These are phyloP conservation scores for Termitomyces bulborhizus DNA, from an alignment of 768 basidiomycete species.

Conservation along the genomic window DNA sequence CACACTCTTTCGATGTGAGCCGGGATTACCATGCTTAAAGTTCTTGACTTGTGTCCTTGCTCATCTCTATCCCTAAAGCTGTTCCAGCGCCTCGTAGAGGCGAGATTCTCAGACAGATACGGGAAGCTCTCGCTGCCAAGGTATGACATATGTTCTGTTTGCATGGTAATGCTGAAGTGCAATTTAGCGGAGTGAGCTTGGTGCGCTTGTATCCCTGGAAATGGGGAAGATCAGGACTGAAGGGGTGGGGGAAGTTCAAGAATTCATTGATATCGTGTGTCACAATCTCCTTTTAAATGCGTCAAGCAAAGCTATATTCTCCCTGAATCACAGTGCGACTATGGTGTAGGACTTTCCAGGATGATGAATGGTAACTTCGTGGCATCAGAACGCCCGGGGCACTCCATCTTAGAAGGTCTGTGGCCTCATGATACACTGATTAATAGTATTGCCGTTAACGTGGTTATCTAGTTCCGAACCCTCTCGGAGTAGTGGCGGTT, in stretches of 20 bases:
- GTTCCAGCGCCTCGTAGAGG: slow-evolving; percentile 87
- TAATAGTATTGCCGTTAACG: slow-evolving; percentile 10
- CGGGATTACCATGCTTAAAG: background rate
- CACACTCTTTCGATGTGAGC: slow-evolving; percentile 51
- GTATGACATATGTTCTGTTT: slow-evolving; percentile 26
- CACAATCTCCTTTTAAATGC: slow-evolving; percentile 1
- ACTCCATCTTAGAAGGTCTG: slow-evolving; percentile 83
- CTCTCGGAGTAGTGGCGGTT: slow-evolving; percentile 65
- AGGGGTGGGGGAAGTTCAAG: slow-evolving; percentile 90
- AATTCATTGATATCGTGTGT: slow-evolving; percentile 90
- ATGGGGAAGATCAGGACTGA: slow-evolving; percentile 92
- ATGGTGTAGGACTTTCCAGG: slow-evolving; percentile 86
- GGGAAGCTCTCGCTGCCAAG: slow-evolving; percentile 76
- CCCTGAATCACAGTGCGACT: slow-evolving; percentile 65
- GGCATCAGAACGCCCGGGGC: slow-evolving; percentile 85
- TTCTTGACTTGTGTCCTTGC: background rate
- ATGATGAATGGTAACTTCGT: slow-evolving; percentile 92
- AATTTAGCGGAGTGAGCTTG: slow-evolving; percentile 64
- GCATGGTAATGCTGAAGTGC: background rate
- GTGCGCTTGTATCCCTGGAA: slow-evolving; percentile 78
- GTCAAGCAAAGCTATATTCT: background rate
- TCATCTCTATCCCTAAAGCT: slow-evolving; percentile 19
- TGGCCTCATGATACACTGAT: slow-evolving; percentile 8
- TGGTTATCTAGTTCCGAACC: slow-evolving; percentile 71
- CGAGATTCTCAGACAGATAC: slow-evolving; percentile 82